A percentile compares a stretch with the other conserved stretches of the same genome.
phyloP scores from a whole-genome alignment of 2,329 filamentous ascomycete genomes.

The Monosporascus sp. region DNA sequence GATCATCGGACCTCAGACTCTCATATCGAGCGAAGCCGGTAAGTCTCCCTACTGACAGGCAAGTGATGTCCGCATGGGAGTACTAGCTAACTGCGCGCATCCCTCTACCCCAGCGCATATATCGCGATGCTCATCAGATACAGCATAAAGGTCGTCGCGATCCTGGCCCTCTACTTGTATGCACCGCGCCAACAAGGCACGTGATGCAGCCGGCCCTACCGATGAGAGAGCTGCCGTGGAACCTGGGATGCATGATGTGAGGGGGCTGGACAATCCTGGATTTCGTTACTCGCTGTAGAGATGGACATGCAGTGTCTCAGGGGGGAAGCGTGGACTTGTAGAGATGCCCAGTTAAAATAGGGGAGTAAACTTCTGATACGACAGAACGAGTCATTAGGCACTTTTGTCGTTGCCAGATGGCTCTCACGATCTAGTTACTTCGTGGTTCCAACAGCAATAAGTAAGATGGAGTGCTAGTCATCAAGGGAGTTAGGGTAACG shows the following conservation, averaged over 20 bases:
- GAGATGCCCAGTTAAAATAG: too few species aligned
- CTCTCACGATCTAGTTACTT: too few species aligned
- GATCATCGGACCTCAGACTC: conserved; percentile 29
- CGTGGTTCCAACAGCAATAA: too few species aligned
- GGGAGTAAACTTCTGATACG: too few species aligned
- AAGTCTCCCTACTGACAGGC: conserved; percentile 4
- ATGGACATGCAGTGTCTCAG: background rate
- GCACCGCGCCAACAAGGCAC: conserved; percentile 22
- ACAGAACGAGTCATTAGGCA: too few species aligned
- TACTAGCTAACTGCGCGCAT: conserved; percentile 6
- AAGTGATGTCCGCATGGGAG: background rate
- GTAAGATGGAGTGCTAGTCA: too few species aligned
- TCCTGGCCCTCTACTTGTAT: conserved; percentile 26
- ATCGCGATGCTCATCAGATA: conserved; percentile 29
- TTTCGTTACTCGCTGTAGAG: conserved; percentile 23
- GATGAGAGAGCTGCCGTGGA: conserved; percentile 25
- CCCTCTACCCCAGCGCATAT: conserved; percentile 27
- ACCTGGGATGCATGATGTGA: conserved; percentile 26
- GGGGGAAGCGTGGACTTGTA: too few species aligned
- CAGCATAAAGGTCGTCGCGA: conserved; percentile 19
- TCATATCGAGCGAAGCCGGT: conserved; percentile 19
- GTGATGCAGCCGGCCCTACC: conserved; percentile 20
- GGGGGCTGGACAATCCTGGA: conserved; percentile 26
- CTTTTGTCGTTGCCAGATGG: too few species aligned
- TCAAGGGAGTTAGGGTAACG: too few species aligned